Evolutionary conservation across 257 asterid genomes (phyloP).

Genomic region (Solanum piurae): DNA sequence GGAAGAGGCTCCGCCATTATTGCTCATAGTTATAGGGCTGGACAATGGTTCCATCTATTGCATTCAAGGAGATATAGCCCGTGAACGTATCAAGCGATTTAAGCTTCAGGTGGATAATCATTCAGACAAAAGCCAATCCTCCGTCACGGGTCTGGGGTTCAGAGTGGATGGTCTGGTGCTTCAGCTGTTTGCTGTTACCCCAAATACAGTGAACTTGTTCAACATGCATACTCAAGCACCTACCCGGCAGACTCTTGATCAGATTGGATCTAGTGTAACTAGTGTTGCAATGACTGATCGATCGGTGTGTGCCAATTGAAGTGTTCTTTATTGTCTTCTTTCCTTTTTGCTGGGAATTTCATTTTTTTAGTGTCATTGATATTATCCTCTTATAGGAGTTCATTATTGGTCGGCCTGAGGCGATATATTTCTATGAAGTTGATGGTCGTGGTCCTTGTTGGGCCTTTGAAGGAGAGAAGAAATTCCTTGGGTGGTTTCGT

Average conservation of each 20-base stretch:
- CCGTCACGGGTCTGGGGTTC: constrained; percentile 77
- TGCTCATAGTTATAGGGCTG: constrained; percentile 82
- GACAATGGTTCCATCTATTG: constrained; percentile 87
- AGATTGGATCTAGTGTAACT: constrained; percentile 69
- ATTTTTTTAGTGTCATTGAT: background rate
- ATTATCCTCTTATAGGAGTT: constrained; percentile 50
- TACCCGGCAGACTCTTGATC: constrained; percentile 62
- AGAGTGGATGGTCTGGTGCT: constrained; percentile 83
- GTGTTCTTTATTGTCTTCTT: background rate
- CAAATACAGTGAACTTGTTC: constrained; percentile 81
- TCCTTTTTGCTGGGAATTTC: background rate
- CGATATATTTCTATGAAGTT: constrained; percentile 84
- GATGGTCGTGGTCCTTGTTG: constrained; percentile 99
- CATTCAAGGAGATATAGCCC: constrained; percentile 95
- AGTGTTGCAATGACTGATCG: constrained; percentile 90
- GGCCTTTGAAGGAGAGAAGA: constrained; percentile 98
- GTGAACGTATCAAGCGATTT: constrained; percentile 92
- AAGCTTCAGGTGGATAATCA: constrained; percentile 62
- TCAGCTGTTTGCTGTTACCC: constrained; percentile 79
- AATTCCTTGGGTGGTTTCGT: constrained; percentile 85
- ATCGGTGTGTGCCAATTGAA: constrained; percentile 31
- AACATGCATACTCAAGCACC: constrained; percentile 60
- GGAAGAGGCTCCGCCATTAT: constrained; percentile 94
- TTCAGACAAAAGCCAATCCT: constrained; percentile 27
- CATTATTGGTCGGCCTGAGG: constrained; percentile 92